Evolutionary conservation across 306 rosid genomes (phyloP).

Genomic region (Hippophae gyantsensis): DNA sequence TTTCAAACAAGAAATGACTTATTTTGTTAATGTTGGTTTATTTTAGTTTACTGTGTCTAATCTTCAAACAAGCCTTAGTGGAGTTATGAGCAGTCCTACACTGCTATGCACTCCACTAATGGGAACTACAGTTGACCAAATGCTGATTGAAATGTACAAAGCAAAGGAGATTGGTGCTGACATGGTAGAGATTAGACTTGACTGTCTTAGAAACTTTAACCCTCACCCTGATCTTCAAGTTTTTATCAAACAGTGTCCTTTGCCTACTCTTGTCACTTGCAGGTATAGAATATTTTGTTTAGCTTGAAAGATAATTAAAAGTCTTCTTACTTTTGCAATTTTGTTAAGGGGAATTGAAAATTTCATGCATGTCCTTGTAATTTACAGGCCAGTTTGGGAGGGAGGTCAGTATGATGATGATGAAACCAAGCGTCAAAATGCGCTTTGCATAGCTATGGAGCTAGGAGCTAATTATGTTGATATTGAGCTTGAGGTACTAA

Average conservation of each 20-base stretch:
- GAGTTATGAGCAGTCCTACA: constrained; percentile 30
- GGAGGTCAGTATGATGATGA: constrained; percentile 53
- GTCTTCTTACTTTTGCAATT: too few relatives aligned
- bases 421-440: constrained; percentile 40
- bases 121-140: constrained; percentile 33
- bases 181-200: constrained; percentile 45
- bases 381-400: constrained; percentile 56
- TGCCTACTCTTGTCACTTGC: constrained; percentile 43
- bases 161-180: constrained; percentile 44
- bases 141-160: constrained; percentile 31
- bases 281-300: constrained; percentile 18
- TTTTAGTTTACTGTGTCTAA: constrained; percentile 21
- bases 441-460: constrained; percentile 34
- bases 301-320: too few relatives aligned
- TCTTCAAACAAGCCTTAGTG: constrained; percentile 6
- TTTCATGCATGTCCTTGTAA: not conserved
- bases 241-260: constrained; percentile 25
- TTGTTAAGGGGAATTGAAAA: too few relatives aligned
- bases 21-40: not conserved
- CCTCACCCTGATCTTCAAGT: constrained; percentile 28
- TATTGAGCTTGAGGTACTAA: constrained; percentile 43
- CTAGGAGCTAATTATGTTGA: constrained; percentile 53
- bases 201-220: constrained; percentile 34
- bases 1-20: too few relatives aligned
- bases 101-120: constrained; percentile 37